phyloP scores from a whole-genome alignment of 345 rosid species.

The Populus pruinosa region DNA sequence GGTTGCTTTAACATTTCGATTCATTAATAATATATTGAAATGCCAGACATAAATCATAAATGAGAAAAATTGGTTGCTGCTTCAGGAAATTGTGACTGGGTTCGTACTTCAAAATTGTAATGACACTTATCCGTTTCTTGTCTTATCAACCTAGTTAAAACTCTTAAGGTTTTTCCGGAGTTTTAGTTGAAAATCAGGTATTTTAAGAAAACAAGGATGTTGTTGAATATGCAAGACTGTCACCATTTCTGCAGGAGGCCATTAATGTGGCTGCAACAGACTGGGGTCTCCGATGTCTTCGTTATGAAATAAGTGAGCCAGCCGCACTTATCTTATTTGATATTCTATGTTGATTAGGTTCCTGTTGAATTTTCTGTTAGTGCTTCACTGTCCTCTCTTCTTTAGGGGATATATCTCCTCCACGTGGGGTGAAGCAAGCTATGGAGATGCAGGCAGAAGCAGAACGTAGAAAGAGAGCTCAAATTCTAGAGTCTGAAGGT shows the following conservation, averaged over 20 bases:
- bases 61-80: no score
- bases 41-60: no score
- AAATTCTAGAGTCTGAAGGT: slow-evolving; percentile 89
- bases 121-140: no score
- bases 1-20: background rate
- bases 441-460: slow-evolving; percentile 99
- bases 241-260: slow-evolving; percentile 52
- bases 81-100: no score
- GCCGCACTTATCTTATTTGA: slow-evolving; percentile 15
- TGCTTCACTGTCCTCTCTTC: slow-evolving; percentile 11
- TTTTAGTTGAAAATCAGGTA: no score
- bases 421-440: slow-evolving; percentile 82
- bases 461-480: slow-evolving; percentile 90
- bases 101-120: no score
- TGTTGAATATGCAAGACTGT: background rate
- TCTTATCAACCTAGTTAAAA: no score
- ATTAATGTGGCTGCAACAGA: slow-evolving; percentile 86
- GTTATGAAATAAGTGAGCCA: slow-evolving; percentile 91
- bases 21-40: background rate
- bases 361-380: background rate
- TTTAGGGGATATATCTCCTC: slow-evolving; percentile 96
- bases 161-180: no score
- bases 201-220: background rate
- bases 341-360: background rate
- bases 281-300: slow-evolving; percentile 94